Evolutionary conservation across 768 basidiomycete genomes (phyloP).

Genomic region (Hysterangium stoloniferum): DNA sequence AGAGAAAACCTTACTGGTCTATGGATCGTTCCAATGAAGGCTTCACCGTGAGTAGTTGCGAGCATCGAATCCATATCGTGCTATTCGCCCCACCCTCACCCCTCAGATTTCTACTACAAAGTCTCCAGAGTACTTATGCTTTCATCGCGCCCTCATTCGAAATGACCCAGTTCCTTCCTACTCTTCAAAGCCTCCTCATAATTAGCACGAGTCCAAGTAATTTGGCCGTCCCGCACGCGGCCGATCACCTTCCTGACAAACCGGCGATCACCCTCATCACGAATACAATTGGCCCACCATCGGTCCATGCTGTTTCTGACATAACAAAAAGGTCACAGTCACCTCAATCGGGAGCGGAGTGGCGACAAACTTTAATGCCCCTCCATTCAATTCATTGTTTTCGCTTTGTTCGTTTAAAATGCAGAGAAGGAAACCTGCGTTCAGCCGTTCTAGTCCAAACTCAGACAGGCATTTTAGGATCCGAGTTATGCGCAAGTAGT

Average conservation of each 20-base stretch:
- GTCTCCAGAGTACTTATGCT: no score
- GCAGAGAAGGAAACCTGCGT: slow-evolving; percentile 60
- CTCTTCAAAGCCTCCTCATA: slow-evolving; percentile 44
- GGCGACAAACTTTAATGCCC: background rate
- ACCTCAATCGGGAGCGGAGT: background rate
- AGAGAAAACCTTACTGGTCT: no score
- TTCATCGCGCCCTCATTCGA: no score
- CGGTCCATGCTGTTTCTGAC: slow-evolving; percentile 60
- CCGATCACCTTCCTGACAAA: slow-evolving; percentile 46
- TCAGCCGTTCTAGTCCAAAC: slow-evolving; percentile 55
- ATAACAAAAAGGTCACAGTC: slow-evolving; percentile 20
- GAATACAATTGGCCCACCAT: slow-evolving; percentile 73
- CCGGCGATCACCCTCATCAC: slow-evolving; percentile 49
- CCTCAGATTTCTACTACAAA: no score
- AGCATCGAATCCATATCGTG: no score
- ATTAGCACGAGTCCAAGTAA: slow-evolving; percentile 41
- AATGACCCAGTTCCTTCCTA: slow-evolving; percentile 30
- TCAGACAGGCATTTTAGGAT: slow-evolving; percentile 72
- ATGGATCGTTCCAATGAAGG: no score
- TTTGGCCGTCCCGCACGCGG: slow-evolving; percentile 37
- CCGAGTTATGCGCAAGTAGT: slow-evolving; percentile 68
- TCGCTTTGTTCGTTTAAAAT: slow-evolving; percentile 66
- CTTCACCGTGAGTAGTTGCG: no score
- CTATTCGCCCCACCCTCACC: no score
- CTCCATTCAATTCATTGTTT: slow-evolving; percentile 36